Conservation (phyloP, 2,329 filamentous ascomycete species). For the Colletotrichum truncatum region DNA sequence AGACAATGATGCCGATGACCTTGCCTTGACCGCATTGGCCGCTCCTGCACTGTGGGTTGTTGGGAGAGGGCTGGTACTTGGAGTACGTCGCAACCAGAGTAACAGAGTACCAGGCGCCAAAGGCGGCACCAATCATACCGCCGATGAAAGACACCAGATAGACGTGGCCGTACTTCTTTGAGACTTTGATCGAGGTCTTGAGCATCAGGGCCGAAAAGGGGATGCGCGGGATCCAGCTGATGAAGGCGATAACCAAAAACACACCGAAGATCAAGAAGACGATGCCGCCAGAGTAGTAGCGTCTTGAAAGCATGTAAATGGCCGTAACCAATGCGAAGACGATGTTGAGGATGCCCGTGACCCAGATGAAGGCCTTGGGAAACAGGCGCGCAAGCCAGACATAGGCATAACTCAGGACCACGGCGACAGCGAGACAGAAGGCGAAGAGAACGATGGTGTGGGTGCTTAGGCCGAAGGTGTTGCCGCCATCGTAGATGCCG, state of each 20-base stretch:
- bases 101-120: slow-evolving; percentile 86
- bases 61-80: slow-evolving; percentile 74
- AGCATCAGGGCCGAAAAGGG: slow-evolving; percentile 93
- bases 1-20: slow-evolving; percentile 85
- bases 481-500: slow-evolving; percentile 76
- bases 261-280: slow-evolving; percentile 86
- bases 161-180: slow-evolving; percentile 84
- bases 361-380: slow-evolving; percentile 92
- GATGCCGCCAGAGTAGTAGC: slow-evolving; percentile 85
- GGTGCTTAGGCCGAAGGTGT: slow-evolving; percentile 75
- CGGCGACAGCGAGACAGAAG: slow-evolving; percentile 78
- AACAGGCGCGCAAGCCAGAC: slow-evolving; percentile 79
- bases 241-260: slow-evolving; percentile 85
- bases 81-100: slow-evolving; percentile 89
- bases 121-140: slow-evolving; percentile 77
- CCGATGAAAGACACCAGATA: slow-evolving; percentile 88
- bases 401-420: slow-evolving; percentile 81
- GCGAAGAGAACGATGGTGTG: slow-evolving; percentile 89
- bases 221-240: slow-evolving; percentile 88
- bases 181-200: slow-evolving; percentile 84
- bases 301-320: slow-evolving; percentile 82
- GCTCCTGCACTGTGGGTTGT: slow-evolving; percentile 62
- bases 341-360: slow-evolving; percentile 89
- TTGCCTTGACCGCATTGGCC: slow-evolving; percentile 77
- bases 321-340: slow-evolving; percentile 85